Percentiles rank a stretch among this genome's conserved stretches.
These are phyloP conservation scores for Ormosia semicastrata DNA, from an alignment of 306 rosid species.

Conservation along the genomic window DNA sequence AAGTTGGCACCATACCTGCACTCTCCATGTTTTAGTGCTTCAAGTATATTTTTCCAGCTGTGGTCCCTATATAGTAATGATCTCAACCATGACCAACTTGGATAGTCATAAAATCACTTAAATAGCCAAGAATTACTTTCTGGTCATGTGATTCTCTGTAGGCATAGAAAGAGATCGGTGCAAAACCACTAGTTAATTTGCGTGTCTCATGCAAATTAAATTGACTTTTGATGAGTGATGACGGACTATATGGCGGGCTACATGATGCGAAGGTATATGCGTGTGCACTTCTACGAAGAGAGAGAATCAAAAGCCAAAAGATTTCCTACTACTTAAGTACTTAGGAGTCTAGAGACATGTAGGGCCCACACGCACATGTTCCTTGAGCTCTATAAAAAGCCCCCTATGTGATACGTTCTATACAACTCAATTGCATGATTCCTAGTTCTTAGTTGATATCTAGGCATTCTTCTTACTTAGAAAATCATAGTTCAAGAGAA, in stretches of 20 bases:
- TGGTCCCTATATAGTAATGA: neutral
- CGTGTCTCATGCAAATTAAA: neutral
- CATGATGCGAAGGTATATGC: neutral
- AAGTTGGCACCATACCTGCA: neutral
- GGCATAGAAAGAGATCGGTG: neutral
- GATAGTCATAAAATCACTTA: constrained; percentile 3
- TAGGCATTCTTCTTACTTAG: neutral
- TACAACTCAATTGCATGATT: neutral
- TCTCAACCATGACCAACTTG: neutral
- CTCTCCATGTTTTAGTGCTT: neutral
- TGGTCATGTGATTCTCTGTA: neutral
- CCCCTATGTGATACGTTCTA: too few species aligned
- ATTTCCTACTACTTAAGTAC: neutral
- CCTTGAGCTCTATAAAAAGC: neutral
- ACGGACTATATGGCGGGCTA: neutral
- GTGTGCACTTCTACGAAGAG: neutral
- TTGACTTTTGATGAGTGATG: neutral
- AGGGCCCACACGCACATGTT: neutral
- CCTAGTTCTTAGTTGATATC: neutral
- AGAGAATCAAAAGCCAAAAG: neutral
- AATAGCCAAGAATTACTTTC: neutral
- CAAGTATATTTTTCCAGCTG: neutral
- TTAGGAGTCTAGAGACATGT: neutral
- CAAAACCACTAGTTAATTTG: neutral
- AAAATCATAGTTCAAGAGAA: neutral